Base-by-base conservation (phyloP, 75 land plant species). In the Picea sitchensis region DNA sequence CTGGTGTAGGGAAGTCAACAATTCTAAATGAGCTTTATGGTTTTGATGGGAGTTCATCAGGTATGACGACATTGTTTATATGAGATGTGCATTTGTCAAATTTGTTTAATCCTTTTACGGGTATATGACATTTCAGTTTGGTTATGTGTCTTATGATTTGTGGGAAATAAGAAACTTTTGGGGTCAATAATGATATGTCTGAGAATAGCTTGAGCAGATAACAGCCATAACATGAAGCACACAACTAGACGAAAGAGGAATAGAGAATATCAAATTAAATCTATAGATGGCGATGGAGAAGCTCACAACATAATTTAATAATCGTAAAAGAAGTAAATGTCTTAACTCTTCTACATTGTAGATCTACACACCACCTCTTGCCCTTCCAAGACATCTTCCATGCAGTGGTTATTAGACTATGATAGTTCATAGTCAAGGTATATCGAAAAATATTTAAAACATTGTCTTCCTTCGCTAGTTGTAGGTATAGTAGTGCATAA, bases 11-110 rank as follows among this genome's bases (percentile, higher is more conserved):
- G 60, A 97, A 95, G 76, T 97, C 99, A 9, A 93, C 95, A 3
- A 97, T 97, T 69, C 62, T 97, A 82, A 97, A 95, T 84, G 98
- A 97, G 80, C 75, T 97, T 41, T 97, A 97, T 86, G 98, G 98
- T 7, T 95, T 85, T 73, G 93, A 96, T 85, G 83, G 81, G n/a
- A 87, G 47, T 69, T 80, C 94, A 14, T 80, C 96, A 38, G 94
- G 96, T 94, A 68, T 65, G 75, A 57, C 12, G 11, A 44, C 18
- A 20, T 71, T 71, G 0, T 20, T 71, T 20, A 2, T n/a, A 41
- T 58, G 26, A 75, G 60, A 58, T 57, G 59, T 26, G 13, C 36
- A 30, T 12, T 17, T 30, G 14, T 17, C 3, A 26, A 54, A 75
- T 75, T 30, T 31, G 14, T 75, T 15, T 18, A 75, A 6, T 34